Conservation (phyloP, 441 rosid species). For the Macaranga tanarius region DNA sequence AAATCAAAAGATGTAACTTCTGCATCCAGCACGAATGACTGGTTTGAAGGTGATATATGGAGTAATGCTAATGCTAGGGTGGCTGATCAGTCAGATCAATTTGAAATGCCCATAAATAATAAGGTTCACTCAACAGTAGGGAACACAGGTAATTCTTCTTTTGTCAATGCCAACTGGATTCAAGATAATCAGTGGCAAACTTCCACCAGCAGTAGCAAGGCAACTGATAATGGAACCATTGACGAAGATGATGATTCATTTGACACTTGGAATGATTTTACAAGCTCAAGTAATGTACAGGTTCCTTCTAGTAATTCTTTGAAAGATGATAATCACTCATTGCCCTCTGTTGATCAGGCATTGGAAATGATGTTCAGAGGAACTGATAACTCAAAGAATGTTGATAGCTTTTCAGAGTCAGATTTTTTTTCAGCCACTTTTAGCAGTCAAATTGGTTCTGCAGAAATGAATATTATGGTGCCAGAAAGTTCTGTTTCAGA, state of each 20-base stretch:
- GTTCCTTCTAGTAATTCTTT: constrained; percentile 29
- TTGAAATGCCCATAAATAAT: constrained; percentile 25
- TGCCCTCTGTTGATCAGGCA: constrained; percentile 33
- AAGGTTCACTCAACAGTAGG: constrained; percentile 27
- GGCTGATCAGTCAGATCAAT: constrained; percentile 25
- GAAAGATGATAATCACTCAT: constrained; percentile 29
- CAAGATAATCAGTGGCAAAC: constrained; percentile 42
- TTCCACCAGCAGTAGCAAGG: constrained; percentile 29
- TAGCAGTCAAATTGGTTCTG: constrained; percentile 34
- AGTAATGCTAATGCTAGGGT: constrained; percentile 29
- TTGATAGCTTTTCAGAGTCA: constrained; percentile 35
- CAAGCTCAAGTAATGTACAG: constrained; percentile 42
- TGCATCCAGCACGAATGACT: constrained; percentile 37
- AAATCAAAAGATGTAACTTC: constrained; percentile 34
- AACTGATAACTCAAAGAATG: constrained; percentile 28
- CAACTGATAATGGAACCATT: constrained; percentile 29
- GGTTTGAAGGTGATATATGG: constrained; percentile 54
- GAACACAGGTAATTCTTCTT: constrained; percentile 24
- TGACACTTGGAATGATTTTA: constrained; percentile 65
- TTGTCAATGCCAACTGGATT: constrained; percentile 44
- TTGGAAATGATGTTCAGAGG: constrained; percentile 38
- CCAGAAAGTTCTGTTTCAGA: constrained; percentile 42
- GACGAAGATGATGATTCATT: constrained; percentile 51
- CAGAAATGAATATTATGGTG: constrained; percentile 25
- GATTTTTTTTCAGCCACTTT: constrained; percentile 42